Conservation (phyloP, 2,329 filamentous ascomycete genomes). For the Dothiorella sarmentorum region DNA sequence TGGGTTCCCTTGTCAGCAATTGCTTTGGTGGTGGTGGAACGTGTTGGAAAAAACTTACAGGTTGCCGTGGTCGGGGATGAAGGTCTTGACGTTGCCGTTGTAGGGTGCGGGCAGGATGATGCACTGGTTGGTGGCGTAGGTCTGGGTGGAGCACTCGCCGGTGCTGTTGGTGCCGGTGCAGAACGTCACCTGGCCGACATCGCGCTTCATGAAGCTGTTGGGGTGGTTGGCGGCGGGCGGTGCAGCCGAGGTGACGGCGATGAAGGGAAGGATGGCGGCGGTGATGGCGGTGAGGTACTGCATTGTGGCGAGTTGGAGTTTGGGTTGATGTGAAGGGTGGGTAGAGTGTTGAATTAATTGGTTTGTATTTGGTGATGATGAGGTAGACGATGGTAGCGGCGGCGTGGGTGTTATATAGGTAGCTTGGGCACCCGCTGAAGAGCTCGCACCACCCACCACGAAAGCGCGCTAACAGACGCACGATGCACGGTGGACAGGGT, state of each 20-base stretch:
- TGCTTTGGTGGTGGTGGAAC: too few species aligned
- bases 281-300: conserved; percentile 5
- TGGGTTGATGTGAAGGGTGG: not conserved
- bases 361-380: not conserved
- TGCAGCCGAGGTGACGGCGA: conserved; percentile 8
- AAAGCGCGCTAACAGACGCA: not conserved
- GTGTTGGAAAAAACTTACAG: not conserved
- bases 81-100: conserved; percentile 8
- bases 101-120: conserved; percentile 10
- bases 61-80: conserved; percentile 1
- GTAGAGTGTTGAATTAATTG: not conserved
- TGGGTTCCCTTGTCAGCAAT: not conserved
- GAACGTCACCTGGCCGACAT: conserved; percentile 4
- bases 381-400: not conserved
- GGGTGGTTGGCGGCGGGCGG: not conserved
- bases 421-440: not conserved
- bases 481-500: not conserved
- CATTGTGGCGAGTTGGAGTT: not conserved
- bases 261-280: conserved; percentile 5
- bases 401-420: not conserved
- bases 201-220: conserved; percentile 13
- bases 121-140: conserved; percentile 8
- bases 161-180: conserved; percentile 15
- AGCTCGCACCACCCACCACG: too few species aligned
- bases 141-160: conserved; percentile 4